phyloP scores from a whole-genome alignment of 352 stramenopile species.

The Pythium aristosporum region DNA sequence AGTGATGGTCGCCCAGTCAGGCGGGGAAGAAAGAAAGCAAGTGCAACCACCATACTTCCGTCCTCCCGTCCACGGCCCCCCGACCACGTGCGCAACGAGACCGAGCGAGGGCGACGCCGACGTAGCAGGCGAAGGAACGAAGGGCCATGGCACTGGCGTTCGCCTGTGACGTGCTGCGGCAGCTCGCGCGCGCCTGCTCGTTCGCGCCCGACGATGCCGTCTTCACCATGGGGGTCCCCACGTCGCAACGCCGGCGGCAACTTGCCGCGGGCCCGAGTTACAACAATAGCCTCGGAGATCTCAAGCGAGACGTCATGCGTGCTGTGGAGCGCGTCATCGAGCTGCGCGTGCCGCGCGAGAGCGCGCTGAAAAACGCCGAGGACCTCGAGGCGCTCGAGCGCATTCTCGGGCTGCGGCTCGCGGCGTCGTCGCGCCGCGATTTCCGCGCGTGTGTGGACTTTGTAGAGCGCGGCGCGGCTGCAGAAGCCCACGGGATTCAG shows the following conservation, averaged over 20 bases:
- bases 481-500: constrained; percentile 48
- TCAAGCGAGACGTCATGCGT: constrained; percentile 29
- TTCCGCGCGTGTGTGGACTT: constrained; percentile 71
- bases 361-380: constrained; percentile 18
- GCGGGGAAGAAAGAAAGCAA: constrained; percentile 17
- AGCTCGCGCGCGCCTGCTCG: constrained; percentile 23
- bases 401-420: constrained; percentile 55
- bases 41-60: constrained; percentile 14
- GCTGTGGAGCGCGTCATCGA: constrained; percentile 50
- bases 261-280: neutral
- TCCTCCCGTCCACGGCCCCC: neutral
- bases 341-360: constrained; percentile 39
- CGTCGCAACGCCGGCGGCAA: constrained; percentile 6
- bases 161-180: constrained; percentile 27
- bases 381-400: constrained; percentile 40
- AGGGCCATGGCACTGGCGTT: constrained; percentile 20
- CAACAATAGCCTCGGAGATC: neutral
- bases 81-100: neutral
- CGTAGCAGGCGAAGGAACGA: neutral
- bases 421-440: constrained; percentile 53
- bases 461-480: constrained; percentile 49
- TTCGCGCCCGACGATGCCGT: constrained; percentile 31
- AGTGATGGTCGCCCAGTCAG: constrained; percentile 24
- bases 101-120: neutral
- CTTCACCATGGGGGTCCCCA: constrained; percentile 12